Evolutionary conservation across 352 stramenopile species (phyloP), one percentile per base, ranked within the genome.

Genomic region (Peronospora tabacina): DNA sequence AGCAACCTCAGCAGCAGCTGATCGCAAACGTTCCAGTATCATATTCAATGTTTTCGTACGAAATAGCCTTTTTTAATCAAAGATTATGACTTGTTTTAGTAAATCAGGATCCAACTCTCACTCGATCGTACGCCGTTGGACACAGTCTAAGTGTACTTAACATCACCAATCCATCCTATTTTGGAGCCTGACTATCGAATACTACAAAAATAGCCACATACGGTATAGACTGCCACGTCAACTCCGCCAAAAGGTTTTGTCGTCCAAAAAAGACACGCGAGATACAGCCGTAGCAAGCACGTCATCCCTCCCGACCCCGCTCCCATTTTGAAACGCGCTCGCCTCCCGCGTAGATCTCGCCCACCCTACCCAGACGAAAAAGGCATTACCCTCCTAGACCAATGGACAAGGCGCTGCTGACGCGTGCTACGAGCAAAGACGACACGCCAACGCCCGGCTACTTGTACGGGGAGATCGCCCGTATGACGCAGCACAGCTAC

Each of bases 391-490:
- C 26, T 12, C 34, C 10, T 28, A 32, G 11, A 15, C 52, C 35
- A 10, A 97, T 97, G 90, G 91, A 98, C 80, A 96, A 96, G 58
- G 75, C 76, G 35, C 67, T 96, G 63, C 69, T 98, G 35, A 85
- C 75, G 22, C 89, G 93, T 44, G 94, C 94, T 26, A 98, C 94
- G 40, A 95, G 91, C 61, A 85, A 90, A 64, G 90, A 96, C 66
- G 84, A 96, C 39, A 81, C 86, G 52, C 94, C 94, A 9, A 98
- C 94, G 34, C 94, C 92, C 9, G 94, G 94, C 20, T 98, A 98
- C 66, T 78, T 98, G 60, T 98, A 98, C 67, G 82, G 91, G 35
- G 94, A 98, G 74, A 97, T 98, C 62, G 84, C 86, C 48, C 82
- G 82, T 67, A 96, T 95, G 86, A 95, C 86, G 52, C 77, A 94